phyloP scores from a whole-genome alignment of 106 monocot species.

The Allium cepa region DNA sequence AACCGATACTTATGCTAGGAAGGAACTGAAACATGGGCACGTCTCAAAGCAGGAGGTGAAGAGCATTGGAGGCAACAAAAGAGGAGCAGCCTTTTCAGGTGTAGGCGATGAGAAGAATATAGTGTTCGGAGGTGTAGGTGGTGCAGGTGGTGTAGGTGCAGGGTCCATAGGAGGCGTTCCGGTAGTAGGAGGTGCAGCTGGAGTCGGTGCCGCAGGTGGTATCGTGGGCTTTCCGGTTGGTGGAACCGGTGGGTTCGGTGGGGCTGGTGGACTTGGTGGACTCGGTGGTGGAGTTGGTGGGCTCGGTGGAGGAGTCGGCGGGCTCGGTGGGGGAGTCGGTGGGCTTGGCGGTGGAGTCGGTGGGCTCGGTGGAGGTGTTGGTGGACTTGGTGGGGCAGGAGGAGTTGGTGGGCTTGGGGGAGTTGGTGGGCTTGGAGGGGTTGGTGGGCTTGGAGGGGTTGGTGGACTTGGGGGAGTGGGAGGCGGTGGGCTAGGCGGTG shows the following conservation, averaged over 20 bases:
- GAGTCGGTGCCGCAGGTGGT: slow-evolving; percentile 1
- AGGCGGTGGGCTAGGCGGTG: neutral
- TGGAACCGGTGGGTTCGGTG: neutral
- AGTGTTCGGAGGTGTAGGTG: slow-evolving; percentile 5
- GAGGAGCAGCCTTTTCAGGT: no score
- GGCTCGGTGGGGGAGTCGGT: neutral
- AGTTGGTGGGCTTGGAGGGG: neutral
- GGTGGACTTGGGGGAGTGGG: neutral
- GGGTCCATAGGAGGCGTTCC: slow-evolving; percentile 1
- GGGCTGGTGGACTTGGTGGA: neutral
- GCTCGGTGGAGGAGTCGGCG: neutral
- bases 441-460: neutral
- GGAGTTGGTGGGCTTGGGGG: slow-evolving; percentile 2
- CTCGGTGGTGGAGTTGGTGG: neutral
- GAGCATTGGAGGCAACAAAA: neutral
- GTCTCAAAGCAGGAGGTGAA: neutral
- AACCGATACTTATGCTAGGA: neutral
- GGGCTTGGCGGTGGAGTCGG: slow-evolving; percentile 5
- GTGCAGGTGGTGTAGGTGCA: neutral
- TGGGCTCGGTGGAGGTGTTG: slow-evolving; percentile 1
- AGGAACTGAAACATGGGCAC: neutral
- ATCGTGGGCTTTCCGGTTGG: neutral
- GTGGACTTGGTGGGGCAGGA: neutral
- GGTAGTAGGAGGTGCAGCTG: slow-evolving; percentile 7
- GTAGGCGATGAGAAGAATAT: slow-evolving; percentile 7